These are phyloP conservation scores for Rhodotorula glutinis DNA, from an alignment of 1,284 basidiomycete genomes.

Conservation along the genomic window DNA sequence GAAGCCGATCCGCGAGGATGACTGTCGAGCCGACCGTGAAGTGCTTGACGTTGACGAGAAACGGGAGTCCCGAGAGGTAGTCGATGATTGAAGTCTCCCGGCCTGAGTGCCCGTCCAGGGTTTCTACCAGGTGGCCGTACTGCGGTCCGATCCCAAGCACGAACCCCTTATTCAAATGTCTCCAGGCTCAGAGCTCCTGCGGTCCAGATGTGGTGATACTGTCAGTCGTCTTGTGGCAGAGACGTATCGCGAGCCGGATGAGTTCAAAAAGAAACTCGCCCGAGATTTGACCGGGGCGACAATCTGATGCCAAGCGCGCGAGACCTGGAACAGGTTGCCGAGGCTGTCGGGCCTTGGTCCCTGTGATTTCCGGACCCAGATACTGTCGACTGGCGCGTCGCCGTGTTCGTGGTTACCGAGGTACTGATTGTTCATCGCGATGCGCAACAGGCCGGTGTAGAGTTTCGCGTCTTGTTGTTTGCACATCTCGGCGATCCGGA, in stretches of 20 bases:
- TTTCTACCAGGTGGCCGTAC: not conserved
- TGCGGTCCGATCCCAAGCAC: not conserved
- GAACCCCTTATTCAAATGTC: not conserved
- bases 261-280: not conserved
- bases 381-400: too few species aligned
- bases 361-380: too few species aligned
- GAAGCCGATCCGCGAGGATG: too few species aligned
- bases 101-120: too few species aligned
- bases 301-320: not conserved
- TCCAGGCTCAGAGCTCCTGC: too few species aligned
- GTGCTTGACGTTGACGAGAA: not conserved
- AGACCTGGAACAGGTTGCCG: not conserved
- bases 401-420: too few species aligned
- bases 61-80: not conserved
- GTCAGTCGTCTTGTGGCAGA: too few species aligned
- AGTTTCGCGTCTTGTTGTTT: not conserved
- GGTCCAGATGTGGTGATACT: too few species aligned
- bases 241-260: too few species aligned
- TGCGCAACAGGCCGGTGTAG: too few species aligned
- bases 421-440: too few species aligned
- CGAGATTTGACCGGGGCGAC: not conserved
- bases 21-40: too few species aligned
- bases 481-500: not conserved
- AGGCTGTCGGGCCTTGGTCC: not conserved
- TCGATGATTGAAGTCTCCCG: not conserved